Conservation (phyloP, 805 yeast genomes). For the Kodamaea hsintzibuensis region DNA sequence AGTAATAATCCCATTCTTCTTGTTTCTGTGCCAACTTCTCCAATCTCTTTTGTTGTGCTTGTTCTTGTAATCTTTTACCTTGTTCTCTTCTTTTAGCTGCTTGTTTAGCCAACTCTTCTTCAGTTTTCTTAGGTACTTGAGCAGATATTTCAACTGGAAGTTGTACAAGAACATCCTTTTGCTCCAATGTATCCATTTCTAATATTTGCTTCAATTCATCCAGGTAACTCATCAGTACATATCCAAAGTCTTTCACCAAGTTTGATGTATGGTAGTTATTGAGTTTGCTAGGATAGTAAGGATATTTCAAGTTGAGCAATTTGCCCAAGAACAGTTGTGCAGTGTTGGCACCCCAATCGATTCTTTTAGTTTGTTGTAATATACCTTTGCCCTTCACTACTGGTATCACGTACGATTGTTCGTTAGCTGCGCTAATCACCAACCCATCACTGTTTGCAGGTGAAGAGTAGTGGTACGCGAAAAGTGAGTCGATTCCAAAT, state of each 20-base stretch:
- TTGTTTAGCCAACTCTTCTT: slow-evolving; percentile 75
- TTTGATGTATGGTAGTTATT: slow-evolving; percentile 61
- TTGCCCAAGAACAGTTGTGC: slow-evolving; percentile 63
- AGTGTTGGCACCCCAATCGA: slow-evolving; percentile 90
- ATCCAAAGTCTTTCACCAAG: slow-evolving; percentile 75
- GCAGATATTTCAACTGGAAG: slow-evolving; percentile 70
- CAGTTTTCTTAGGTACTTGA: slow-evolving; percentile 66
- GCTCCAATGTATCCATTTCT: slow-evolving; percentile 62
- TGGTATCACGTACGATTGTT: slow-evolving; percentile 81
- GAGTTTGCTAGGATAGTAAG: slow-evolving; percentile 82
- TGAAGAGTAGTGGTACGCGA: slow-evolving; percentile 70
- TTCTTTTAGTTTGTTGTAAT: slow-evolving; percentile 68
- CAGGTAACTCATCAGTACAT: slow-evolving; percentile 67
- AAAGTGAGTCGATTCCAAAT: slow-evolving; percentile 81
- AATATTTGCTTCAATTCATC: slow-evolving; percentile 59
- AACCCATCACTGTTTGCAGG: slow-evolving; percentile 51
- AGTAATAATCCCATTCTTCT: slow-evolving; percentile 73
- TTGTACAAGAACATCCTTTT: slow-evolving; percentile 75
- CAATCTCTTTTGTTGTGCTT: slow-evolving; percentile 79
- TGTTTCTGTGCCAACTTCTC: slow-evolving; percentile 82
- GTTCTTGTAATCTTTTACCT: slow-evolving; percentile 88
- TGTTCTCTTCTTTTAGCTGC: slow-evolving; percentile 81
- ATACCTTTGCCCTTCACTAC: slow-evolving; percentile 70
- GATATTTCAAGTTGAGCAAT: slow-evolving; percentile 78
- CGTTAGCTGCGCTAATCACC: slow-evolving; percentile 82